Evolutionary conservation across 208 protist species (phyloP).

Genomic region (Trypanosoma conorhini): DNA sequence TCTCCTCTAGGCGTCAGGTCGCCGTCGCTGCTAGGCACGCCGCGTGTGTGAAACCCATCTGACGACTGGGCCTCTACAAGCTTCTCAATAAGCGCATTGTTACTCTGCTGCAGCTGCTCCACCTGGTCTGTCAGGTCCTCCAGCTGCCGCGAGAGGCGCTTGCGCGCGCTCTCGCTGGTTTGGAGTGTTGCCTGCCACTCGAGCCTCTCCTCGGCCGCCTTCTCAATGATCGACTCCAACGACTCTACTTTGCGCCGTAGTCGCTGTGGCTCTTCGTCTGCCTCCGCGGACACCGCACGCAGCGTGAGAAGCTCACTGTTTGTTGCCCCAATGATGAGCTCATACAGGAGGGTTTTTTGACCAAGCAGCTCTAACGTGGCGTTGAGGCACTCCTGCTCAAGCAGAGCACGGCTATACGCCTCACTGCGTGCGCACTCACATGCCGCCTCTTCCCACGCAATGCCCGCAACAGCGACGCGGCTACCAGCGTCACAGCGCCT

Average conservation of each 20-base stretch:
- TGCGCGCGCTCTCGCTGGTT: conserved; percentile 31
- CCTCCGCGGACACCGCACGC: conserved; percentile 10
- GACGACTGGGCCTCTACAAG: conserved; percentile 40
- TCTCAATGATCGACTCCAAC: conserved; percentile 28
- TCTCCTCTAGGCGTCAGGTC: conserved; percentile 1
- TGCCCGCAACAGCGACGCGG: background rate
- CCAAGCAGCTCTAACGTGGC: conserved; percentile 18
- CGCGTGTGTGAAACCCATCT: conserved; percentile 30
- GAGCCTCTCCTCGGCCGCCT: conserved; percentile 20
- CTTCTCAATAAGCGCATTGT: conserved; percentile 46
- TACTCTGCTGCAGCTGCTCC: conserved; percentile 34
- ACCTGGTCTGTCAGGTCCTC: conserved; percentile 30
- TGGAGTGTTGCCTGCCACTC: conserved; percentile 10
- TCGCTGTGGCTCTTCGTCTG: conserved; percentile 23
- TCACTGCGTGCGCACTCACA: conserved; percentile 43
- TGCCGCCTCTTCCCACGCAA: conserved; percentile 37
- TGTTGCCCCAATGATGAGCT: conserved; percentile 7
- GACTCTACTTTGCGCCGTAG: conserved; percentile 39
- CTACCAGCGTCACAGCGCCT: background rate
- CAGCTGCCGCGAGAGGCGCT: conserved; percentile 43
- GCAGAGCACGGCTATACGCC: conserved; percentile 24
- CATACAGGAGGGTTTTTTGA: conserved; percentile 19
- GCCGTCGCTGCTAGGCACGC: conserved; percentile 23
- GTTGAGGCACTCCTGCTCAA: conserved; percentile 35
- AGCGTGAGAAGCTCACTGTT: conserved; percentile 21